A percentile compares a stretch with the other conserved stretches of the same genome.
Evolutionary conservation across 495 filamentous ascomycete species (phyloP).

Genomic region (Chaetomium tenue): DNA sequence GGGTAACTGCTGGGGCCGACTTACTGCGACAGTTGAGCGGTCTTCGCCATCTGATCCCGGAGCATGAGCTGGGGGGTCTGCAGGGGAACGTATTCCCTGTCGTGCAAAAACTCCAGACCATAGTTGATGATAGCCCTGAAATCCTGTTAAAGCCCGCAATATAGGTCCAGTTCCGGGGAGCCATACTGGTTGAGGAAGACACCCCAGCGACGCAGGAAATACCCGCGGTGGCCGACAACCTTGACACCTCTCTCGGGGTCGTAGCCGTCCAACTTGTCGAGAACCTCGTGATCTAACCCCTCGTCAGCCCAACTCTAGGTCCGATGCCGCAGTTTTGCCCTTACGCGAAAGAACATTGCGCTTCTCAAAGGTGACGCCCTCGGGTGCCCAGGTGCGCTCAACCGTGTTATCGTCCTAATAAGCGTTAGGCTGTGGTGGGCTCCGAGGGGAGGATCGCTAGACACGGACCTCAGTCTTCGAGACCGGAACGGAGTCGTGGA

Average conservation of each 20-base stretch:
- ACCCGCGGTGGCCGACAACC: conserved; percentile 92
- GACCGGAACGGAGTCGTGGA: conserved; percentile 88
- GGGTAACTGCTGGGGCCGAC: not conserved
- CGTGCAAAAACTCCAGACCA: conserved; percentile 80
- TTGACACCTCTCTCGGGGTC: conserved; percentile 92
- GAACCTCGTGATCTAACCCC: conserved; percentile 78
- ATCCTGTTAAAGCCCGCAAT: conserved; percentile 2
- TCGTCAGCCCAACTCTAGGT: not conserved
- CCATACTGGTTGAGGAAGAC: conserved; percentile 67
- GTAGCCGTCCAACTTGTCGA: conserved; percentile 83
- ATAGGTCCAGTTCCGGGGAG: too few species aligned
- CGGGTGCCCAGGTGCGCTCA: conserved; percentile 74
- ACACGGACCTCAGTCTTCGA: conserved; percentile 73
- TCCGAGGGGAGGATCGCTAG: not conserved
- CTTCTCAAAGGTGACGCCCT: conserved; percentile 67
- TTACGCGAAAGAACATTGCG: conserved; percentile 35
- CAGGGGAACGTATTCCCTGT: conserved; percentile 76
- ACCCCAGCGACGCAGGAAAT: conserved; percentile 85
- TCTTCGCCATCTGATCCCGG: conserved; percentile 96
- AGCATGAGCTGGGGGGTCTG: conserved; percentile 97
- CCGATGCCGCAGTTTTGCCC: conserved; percentile 16
- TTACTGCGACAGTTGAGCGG: conserved; percentile 83
- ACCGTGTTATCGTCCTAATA: conserved; percentile 72
- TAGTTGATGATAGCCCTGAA: conserved; percentile 79
- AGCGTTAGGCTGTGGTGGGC: conserved; percentile 5